Base-by-base conservation (phyloP, 1,284 basidiomycete species). In the Leccinum angustisporum region DNA sequence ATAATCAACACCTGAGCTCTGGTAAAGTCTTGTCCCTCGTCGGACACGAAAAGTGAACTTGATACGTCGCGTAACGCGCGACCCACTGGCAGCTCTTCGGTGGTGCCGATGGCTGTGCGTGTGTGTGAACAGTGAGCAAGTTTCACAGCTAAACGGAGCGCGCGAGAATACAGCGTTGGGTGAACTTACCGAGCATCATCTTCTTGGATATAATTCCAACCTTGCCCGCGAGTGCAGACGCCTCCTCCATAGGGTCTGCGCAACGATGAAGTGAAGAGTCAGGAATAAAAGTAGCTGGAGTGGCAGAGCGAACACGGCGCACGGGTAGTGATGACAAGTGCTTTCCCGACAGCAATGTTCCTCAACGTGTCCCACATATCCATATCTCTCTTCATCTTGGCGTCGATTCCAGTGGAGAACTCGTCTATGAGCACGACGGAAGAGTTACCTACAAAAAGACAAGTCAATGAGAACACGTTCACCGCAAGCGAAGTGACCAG, bases 201-300 rank as follows among this genome's bases (percentile, higher is more conserved):
- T 80, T 82, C 63, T 84, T 85, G 5, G 89, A 86, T 25, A 92
- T 74, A 61, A 91, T 90, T 4, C 88, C 88, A 31, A 91, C 90
- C 68, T 86, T 85, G 66, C 81, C 86, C 0, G 90, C 87, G 2
- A 92, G 79, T 1, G 89, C 88, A 7, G 90, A 89, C 1, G 90
- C 91, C 73, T 93, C 91, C 74, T 92, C 91, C 90, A 92, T 92
- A 0, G 88, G 90, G 73, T 92, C 91, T 84, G 74, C 27, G 25
- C 31, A 11, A 11, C 2, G 3, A 25, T 3, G 13, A 56, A 58
- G 34, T 55, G 11, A 54, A 31, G 50, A 40, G 2, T 54, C 16
- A 54, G 8, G n/a, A 33, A 53, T 10, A 13, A 31, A n/a, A 27
- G 14, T 46, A 30, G 33, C 25, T 9, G 14, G 25, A 54, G 16